Conservation (phyloP, 345 rosid genomes). For the Atalantia buxifolia region DNA sequence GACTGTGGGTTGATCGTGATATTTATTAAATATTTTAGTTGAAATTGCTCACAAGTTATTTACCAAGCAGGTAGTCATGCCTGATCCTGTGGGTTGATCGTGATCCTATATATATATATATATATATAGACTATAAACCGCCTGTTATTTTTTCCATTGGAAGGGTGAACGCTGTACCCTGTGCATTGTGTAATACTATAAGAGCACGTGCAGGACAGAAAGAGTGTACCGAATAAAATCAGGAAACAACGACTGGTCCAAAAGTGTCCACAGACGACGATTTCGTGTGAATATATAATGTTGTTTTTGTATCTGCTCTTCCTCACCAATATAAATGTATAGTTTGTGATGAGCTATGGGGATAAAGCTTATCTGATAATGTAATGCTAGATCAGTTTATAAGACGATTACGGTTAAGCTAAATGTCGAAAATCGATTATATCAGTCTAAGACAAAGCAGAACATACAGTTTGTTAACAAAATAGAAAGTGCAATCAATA, state of each 20-base stretch:
- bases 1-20: too few relatives aligned
- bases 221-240: background rate
- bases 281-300: background rate
- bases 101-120: background rate
- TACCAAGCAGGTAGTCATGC: constrained; percentile 38
- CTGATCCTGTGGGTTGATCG: background rate
- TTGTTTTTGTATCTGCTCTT: background rate
- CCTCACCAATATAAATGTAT: background rate
- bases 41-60: background rate
- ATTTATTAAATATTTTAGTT: too few relatives aligned
- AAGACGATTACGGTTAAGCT: too few relatives aligned
- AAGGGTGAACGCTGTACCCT: background rate
- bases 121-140: background rate
- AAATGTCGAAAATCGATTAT: background rate
- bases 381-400: too few relatives aligned
- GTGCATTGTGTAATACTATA: background rate
- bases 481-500: background rate
- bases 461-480: background rate
- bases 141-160: too few relatives aligned
- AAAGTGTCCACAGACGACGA: too few relatives aligned
- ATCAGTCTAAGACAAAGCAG: background rate
- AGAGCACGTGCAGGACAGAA: background rate
- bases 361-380: background rate
- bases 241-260: background rate
- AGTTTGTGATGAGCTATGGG: too few relatives aligned